A percentile compares a stretch with the other conserved stretches of the same genome.
phyloP scores from a whole-genome alignment of 2,329 filamentous ascomycete genomes.

The Immersiporthe knoxdaviesiana region DNA sequence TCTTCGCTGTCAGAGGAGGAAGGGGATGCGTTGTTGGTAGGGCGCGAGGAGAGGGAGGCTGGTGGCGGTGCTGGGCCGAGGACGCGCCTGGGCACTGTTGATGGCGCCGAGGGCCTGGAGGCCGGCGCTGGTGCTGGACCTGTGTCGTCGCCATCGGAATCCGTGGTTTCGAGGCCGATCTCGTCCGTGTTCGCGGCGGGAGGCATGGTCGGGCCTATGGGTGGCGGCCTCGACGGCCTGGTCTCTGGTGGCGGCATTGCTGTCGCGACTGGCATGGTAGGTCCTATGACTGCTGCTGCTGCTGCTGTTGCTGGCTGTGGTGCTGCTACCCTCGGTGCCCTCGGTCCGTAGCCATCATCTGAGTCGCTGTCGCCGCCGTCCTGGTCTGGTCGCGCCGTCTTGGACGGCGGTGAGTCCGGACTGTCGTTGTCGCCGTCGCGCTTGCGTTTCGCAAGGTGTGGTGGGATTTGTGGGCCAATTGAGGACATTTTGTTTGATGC shows the following conservation, averaged over 20 bases:
- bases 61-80: slow-evolving; percentile 50
- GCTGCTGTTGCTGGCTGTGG: slow-evolving; percentile 13
- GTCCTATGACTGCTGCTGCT: neutral
- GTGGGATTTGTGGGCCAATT: slow-evolving; percentile 71
- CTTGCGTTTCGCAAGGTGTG: slow-evolving; percentile 68
- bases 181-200: slow-evolving; percentile 40
- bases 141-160: slow-evolving; percentile 41
- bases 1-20: slow-evolving; percentile 50
- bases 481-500: slow-evolving; percentile 57
- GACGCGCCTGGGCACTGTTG: slow-evolving; percentile 34
- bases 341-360: slow-evolving; percentile 49
- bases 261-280: neutral
- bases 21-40: slow-evolving; percentile 34
- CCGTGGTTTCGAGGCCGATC: slow-evolving; percentile 41
- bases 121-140: slow-evolving; percentile 34
- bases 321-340: slow-evolving; percentile 34
- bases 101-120: slow-evolving; percentile 8
- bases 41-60: slow-evolving; percentile 45
- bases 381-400: slow-evolving; percentile 54
- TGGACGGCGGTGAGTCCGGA: slow-evolving; percentile 48
- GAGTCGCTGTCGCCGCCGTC: slow-evolving; percentile 43
- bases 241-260: neutral
- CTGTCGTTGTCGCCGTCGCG: slow-evolving; percentile 50
- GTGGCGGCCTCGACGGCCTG: slow-evolving; percentile 30
- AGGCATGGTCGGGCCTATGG: slow-evolving; percentile 36